Evolutionary conservation across 2,329 filamentous ascomycete genomes (phyloP).

Genomic region (Emergomyces pasteurianus): DNA sequence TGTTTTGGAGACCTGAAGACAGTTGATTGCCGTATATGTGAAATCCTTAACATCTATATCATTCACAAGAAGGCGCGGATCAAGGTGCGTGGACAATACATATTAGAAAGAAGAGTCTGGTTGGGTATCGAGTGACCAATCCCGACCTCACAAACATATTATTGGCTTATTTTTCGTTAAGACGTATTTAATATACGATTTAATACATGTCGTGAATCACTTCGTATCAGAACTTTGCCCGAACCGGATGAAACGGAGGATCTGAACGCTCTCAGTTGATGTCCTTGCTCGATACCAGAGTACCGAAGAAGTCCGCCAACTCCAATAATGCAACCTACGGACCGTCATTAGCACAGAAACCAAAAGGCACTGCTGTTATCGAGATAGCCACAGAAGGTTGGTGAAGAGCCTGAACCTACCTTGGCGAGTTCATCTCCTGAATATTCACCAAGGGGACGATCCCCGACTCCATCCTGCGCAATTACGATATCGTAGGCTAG

Average conservation of each 20-base stretch:
- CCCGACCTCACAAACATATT: not conserved
- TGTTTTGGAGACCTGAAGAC: slow-evolving; percentile 18
- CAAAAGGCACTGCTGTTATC: not conserved
- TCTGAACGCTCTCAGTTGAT: slow-evolving; percentile 16
- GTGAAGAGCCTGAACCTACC: slow-evolving; percentile 8
- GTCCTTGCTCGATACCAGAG: slow-evolving; percentile 42
- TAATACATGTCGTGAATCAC: not conserved
- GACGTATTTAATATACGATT: not conserved
- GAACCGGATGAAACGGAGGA: not conserved
- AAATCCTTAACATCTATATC: not conserved
- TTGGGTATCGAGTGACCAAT: not conserved
- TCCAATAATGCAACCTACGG: slow-evolving; percentile 43
- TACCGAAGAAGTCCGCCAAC: slow-evolving; percentile 52
- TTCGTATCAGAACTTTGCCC: not conserved
- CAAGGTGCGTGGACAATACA: not conserved
- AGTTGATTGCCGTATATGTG: not conserved
- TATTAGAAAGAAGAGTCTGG: not conserved
- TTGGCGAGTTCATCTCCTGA: slow-evolving; percentile 43
- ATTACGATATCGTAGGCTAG: slow-evolving; percentile 53
- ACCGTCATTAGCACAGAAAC: not conserved
- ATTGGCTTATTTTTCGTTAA: not conserved
- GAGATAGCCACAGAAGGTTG: not conserved
- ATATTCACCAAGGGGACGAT: slow-evolving; percentile 53
- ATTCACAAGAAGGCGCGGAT: not conserved
- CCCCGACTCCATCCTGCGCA: slow-evolving; percentile 51